Base-by-base conservation (phyloP, 805 yeast genomes). In the Pichia occidentalis region DNA sequence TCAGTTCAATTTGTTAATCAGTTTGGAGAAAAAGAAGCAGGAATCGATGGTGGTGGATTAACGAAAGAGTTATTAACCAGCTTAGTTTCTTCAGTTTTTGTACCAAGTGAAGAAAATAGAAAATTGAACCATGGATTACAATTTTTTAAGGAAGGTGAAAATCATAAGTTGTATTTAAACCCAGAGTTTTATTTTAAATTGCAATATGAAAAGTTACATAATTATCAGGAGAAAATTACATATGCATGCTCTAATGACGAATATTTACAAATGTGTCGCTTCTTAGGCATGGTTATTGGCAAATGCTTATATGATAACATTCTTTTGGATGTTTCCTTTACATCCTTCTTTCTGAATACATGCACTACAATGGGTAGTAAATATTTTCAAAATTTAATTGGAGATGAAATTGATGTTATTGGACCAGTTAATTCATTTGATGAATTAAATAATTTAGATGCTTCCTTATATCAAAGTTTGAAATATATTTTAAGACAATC, bases 31-130 rank as follows among this genome's bases (percentile, higher is more conserved):
- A 46, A 36, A 20, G 97, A 90, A 55, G 86, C 80, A 0, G 98
- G 98, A 1, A 81, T 90, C 29, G 98, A 90, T 57, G 98, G 98
- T 7, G 98, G 97, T 10, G 98, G 98, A 1, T 65, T 90, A 18
- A 88, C 97, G 0, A 88, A 90, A 56, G 98, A 90, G 52, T 77
- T 92, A 45, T 61, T 90, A 39, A 86, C 90, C 2, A 67, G 80
- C 35, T 77, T 86, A 1, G 74, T 80, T 2, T 64, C 63, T 4
- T 85, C 82, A 45, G 88, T 84, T 0, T 85, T 90, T 50, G 61
- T 65, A 22, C 61, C 67, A n/a, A 48, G 56, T 0, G 41, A 39
- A 13, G 50, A 52, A 12, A 56, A 56, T 36, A 40, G 40, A 11
- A 36, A 40, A 7, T 40, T 43, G 20, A 52, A 54, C 33, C 51